These are phyloP conservation scores for Echites panduratus DNA, from an alignment of 257 asterid genomes.

Conservation along the genomic window DNA sequence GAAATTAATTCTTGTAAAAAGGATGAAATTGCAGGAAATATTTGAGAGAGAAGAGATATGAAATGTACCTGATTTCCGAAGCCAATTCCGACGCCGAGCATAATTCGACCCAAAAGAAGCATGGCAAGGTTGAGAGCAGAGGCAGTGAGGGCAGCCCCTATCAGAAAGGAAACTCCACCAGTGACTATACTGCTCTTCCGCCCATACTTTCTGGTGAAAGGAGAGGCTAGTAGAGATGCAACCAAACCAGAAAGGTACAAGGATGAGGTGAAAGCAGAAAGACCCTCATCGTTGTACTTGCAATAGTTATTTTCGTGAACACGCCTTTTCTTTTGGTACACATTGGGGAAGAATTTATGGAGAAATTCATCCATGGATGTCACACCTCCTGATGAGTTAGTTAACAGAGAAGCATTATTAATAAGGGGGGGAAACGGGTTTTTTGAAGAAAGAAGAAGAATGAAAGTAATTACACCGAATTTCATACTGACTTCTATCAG, in stretches of 20 bases:
- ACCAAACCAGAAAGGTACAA: slow-evolving; percentile 73
- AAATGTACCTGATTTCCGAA: slow-evolving; percentile 97
- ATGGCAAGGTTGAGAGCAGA: slow-evolving; percentile 52
- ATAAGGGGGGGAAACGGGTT: not conserved
- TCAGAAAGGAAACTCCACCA: slow-evolving; percentile 62
- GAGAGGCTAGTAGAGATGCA: slow-evolving; percentile 64
- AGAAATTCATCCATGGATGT: slow-evolving; percentile 91
- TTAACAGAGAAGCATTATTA: not conserved
- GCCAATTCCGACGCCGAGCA: slow-evolving; percentile 91
- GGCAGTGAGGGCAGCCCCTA: slow-evolving; percentile 69
- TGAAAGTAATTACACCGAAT: not conserved
- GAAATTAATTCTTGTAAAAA: not conserved
- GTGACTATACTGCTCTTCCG: slow-evolving; percentile 65
- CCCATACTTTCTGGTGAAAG: slow-evolving; percentile 59
- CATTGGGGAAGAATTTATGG: slow-evolving; percentile 50
- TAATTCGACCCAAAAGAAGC: slow-evolving; percentile 74
- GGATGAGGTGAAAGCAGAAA: slow-evolving; percentile 76
- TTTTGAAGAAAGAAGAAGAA: not conserved
- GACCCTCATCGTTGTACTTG: slow-evolving; percentile 79
- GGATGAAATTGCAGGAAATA: too few relatives aligned
- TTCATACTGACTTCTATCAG: not conserved
- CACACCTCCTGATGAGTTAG: slow-evolving; percentile 55
- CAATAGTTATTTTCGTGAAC: slow-evolving; percentile 75
- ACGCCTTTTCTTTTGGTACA: slow-evolving; percentile 43
- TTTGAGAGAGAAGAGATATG: too few relatives aligned